These are phyloP conservation scores for Collybiopsis luxurians DNA, from an alignment of 768 basidiomycete genomes.

Conservation along the genomic window DNA sequence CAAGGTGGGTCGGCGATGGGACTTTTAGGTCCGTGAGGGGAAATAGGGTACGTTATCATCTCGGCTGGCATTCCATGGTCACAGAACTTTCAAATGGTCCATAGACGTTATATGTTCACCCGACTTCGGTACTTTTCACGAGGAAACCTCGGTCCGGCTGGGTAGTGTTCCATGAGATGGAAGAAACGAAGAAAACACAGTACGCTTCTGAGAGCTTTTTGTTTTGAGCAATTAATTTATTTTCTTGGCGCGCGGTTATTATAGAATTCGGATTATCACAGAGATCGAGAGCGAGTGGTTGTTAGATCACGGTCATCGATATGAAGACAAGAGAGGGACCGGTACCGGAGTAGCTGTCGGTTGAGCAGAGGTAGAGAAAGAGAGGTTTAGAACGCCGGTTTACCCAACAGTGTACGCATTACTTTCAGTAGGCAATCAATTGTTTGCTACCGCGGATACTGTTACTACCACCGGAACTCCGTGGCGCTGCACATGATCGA, in stretches of 20 bases:
- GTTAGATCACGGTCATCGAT: constrained; percentile 34
- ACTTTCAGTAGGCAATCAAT: too few relatives aligned
- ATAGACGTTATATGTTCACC: constrained; percentile 86
- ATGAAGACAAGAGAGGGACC: constrained; percentile 16
- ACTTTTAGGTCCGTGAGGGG: constrained; percentile 90
- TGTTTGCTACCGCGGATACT: too few relatives aligned
- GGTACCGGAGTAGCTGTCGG: not conserved
- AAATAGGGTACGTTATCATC: constrained; percentile 55
- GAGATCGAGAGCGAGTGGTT: constrained; percentile 95
- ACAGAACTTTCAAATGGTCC: constrained; percentile 7
- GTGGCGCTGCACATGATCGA: too few relatives aligned
- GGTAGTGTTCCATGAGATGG: constrained; percentile 94
- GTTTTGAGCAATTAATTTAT: constrained; percentile 8
- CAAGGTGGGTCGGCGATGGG: constrained; percentile 88
- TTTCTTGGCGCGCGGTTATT: constrained; percentile 5
- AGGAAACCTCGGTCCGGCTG: constrained; percentile 87
- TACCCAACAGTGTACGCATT: too few relatives aligned
- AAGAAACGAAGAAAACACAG: constrained; percentile 96
- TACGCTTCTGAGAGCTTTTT: too few relatives aligned
- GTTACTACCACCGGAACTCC: too few relatives aligned
- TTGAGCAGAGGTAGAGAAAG: too few relatives aligned
- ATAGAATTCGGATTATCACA: constrained; percentile 87
- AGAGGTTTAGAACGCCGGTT: too few relatives aligned
- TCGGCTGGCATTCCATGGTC: not conserved
- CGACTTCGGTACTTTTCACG: constrained; percentile 92